Conservation (phyloP, 441 rosid genomes). For the Isatis lusitanica region DNA sequence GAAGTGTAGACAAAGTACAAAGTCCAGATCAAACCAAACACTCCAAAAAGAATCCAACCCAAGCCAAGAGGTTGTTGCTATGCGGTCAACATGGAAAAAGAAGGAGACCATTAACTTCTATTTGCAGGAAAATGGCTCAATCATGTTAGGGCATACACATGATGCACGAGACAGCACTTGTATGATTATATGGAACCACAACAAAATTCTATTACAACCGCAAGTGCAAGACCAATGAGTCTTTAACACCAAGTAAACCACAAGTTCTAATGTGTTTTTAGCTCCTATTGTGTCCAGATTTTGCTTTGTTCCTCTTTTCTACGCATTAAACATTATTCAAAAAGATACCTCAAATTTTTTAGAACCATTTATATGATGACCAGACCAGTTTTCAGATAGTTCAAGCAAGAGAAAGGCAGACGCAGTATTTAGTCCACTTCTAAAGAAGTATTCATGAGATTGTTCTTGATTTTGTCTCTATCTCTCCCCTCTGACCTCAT, state of each 20-base stretch:
- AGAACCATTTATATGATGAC: constrained; percentile 43
- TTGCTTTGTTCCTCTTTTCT: constrained; percentile 4
- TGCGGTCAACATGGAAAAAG: too few species aligned
- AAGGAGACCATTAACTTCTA: too few species aligned
- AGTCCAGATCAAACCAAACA: constrained; percentile 83
- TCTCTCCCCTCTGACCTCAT: constrained; percentile 24
- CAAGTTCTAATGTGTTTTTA: not conserved
- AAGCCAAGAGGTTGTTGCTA: constrained; percentile 94
- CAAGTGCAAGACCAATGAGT: not conserved
- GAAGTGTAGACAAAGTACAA: constrained; percentile 65
- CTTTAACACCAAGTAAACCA: not conserved
- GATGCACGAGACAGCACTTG: not conserved
- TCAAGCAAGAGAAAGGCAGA: constrained; percentile 67
- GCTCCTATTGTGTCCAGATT: not conserved
- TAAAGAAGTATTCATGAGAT: constrained; percentile 47
- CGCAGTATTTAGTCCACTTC: constrained; percentile 52
- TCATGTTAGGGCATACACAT: too few species aligned
- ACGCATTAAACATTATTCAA: not conserved
- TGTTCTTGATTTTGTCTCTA: constrained; percentile 38
- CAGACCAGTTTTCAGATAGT: constrained; percentile 61
- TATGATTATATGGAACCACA: constrained; percentile 9
- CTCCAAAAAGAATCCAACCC: constrained; percentile 85
- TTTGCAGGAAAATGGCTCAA: too few species aligned
- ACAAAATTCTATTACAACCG: constrained; percentile 10
- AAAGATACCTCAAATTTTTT: not conserved